Percentiles rank a stretch among this genome's conserved stretches.
Evolutionary conservation across 148 eudicot species (phyloP).

Genomic region (Persicaria maculosa): DNA sequence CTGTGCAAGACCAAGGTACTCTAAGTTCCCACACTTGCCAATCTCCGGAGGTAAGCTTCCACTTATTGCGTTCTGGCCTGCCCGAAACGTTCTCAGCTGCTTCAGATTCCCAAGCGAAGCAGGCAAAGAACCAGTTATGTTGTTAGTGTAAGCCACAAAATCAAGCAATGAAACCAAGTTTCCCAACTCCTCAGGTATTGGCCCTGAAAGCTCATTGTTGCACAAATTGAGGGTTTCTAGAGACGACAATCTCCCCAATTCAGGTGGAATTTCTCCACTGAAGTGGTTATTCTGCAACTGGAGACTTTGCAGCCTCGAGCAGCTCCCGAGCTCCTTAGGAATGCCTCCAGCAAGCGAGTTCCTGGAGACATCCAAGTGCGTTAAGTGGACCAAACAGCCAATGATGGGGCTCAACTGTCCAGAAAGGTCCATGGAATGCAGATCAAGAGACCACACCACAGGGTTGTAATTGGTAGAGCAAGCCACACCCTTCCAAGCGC

Average conservation of each 20-base stretch:
- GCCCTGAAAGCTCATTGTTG: slow-evolving; percentile 73
- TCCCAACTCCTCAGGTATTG: slow-evolving; percentile 71
- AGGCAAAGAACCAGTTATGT: slow-evolving; percentile 60
- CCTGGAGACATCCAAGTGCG: slow-evolving; percentile 40
- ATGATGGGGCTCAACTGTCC: slow-evolving; percentile 64
- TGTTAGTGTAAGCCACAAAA: slow-evolving; percentile 69
- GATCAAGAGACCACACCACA: slow-evolving; percentile 54
- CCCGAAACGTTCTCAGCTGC: slow-evolving; percentile 54
- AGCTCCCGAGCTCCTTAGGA: slow-evolving; percentile 64
- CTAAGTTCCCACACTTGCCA: slow-evolving; percentile 50
- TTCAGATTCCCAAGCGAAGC: slow-evolving; percentile 61
- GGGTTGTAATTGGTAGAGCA: slow-evolving; percentile 36
- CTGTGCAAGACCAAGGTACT: slow-evolving; percentile 81
- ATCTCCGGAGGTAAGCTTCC: slow-evolving; percentile 83
- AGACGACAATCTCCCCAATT: slow-evolving; percentile 50
- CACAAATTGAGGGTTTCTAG: slow-evolving; percentile 62
- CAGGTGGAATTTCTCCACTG: slow-evolving; percentile 60
- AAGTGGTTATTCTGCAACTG: slow-evolving; percentile 58
- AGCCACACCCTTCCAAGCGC: slow-evolving; percentile 74
- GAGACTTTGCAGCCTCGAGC: slow-evolving; percentile 40
- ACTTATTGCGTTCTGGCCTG: slow-evolving; percentile 65
- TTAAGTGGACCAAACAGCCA: slow-evolving; percentile 48
- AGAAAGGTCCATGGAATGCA: slow-evolving; percentile 55
- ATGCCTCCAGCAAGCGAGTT: slow-evolving; percentile 51
- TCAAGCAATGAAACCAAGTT: slow-evolving; percentile 55